Percentiles rank a stretch among this genome's conserved stretches.
These are phyloP conservation scores for Vicia villosa DNA, from an alignment of 306 rosid species.

Conservation along the genomic window DNA sequence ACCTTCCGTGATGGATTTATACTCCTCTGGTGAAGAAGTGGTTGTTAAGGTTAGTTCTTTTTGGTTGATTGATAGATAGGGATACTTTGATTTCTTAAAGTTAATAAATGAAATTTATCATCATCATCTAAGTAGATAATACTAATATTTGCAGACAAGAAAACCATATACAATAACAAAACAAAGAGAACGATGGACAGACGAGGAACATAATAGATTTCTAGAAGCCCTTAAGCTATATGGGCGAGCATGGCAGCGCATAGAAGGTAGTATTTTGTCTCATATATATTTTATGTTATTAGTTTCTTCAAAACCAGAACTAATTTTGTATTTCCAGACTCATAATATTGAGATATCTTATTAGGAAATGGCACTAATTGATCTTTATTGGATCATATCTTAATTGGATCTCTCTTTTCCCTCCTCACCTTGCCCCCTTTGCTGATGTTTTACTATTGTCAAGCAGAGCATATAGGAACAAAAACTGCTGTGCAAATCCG, in stretches of 20 bases:
- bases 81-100: background rate
- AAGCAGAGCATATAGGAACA: conserved; percentile 96
- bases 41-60: conserved; percentile 62
- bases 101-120: background rate
- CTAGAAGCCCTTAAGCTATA: conserved; percentile 90
- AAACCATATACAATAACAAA: conserved; percentile 96
- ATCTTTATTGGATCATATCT: conserved; percentile 34
- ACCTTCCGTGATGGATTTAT: conserved; percentile 65
- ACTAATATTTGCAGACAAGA: conserved; percentile 63
- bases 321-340: conserved; percentile 31
- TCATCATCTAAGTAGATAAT: conserved; percentile 29
- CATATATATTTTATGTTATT: background rate
- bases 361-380: conserved; percentile 23
- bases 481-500: conserved; percentile 99
- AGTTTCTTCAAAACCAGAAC: conserved; percentile 16
- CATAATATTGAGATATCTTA: background rate
- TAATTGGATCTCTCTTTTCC: conserved; percentile 32
- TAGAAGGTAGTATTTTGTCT: conserved; percentile 66
- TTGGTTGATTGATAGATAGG: background rate
- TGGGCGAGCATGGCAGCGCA: conserved; percentile 99
- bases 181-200: conserved; percentile 99
- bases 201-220: conserved; percentile 92
- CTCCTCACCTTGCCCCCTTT: conserved; percentile 15
- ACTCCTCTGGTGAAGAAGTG: conserved; percentile 81
- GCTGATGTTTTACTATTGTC: conserved; percentile 37